Base-by-base conservation (phyloP, 2,329 filamentous ascomycete species). In the Fusarium marasasianum region DNA sequence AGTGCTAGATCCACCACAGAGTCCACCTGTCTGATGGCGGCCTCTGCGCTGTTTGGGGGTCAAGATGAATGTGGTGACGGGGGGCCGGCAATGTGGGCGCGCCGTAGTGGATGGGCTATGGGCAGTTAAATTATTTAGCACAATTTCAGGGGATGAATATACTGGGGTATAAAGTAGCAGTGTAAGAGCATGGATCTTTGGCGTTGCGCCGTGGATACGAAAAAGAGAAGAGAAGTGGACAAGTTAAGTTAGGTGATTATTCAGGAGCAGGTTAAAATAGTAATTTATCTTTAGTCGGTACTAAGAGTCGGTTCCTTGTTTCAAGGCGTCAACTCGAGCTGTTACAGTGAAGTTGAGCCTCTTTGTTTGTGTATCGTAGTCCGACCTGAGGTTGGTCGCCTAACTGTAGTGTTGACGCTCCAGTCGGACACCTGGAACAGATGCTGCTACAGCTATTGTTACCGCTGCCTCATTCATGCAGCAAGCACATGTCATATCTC, bases 1-100 rank as follows among this genome's bases (percentile, higher is more conserved):
- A 77, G 75, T 77, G 69, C 66, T 57, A 67, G 74, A 54, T 77
- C 74, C 74, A 76, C 74, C 64, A 58, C 48, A 76, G 71, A 73
- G 69, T 72, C 75, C 73, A 75, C 73, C 75, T 69, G 63, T 77
- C 56, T 69, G 63, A 76, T 64, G 61, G 73, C 75, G 66, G 75
- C 72, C 73, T 72, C 63, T 77, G 69, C 55, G 73, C 67, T 67
- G 71, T 75, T 76, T 61, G 57, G 73, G 63, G 60, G 62, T 60
- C 14, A 20, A 54, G 51, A 18, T 54, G 66, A 43, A 62, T 61
- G 54, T 74, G 71, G 54, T 68, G 54, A 72, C 55, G 29, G 68
- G 63, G 69, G 63, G 61, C 55, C 31, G 60, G 71, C 66, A 65
- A 59, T 66, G 68, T 74, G 69, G 75, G 54, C 53, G 62, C 63